Conservation (phyloP, 306 rosid species). For the Quercus wislizeni region DNA sequence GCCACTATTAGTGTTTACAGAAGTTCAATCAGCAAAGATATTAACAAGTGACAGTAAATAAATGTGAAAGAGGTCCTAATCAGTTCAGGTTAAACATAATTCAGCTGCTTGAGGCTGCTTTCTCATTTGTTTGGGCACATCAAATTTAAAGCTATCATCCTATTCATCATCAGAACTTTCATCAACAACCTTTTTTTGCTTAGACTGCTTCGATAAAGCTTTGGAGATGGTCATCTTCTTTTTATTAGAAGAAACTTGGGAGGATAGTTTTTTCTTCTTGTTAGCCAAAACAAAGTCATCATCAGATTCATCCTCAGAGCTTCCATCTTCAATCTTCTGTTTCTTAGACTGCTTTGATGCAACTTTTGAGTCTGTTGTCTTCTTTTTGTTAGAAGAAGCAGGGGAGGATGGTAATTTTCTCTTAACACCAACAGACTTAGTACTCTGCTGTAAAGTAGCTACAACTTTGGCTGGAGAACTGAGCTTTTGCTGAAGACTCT, state of each 20-base stretch:
- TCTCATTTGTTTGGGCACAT: not conserved
- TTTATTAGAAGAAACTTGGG: constrained; percentile 31
- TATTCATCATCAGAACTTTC: constrained; percentile 47
- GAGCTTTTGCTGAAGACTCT: constrained; percentile 37
- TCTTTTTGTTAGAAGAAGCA: constrained; percentile 37
- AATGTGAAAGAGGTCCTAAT: not conserved
- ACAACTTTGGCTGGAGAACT: constrained; percentile 48
- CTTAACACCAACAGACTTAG: constrained; percentile 43
- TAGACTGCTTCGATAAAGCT: constrained; percentile 36
- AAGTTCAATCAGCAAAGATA: not conserved
- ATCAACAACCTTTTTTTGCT: constrained; percentile 39
- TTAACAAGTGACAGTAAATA: not conserved
- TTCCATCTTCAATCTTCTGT: constrained; percentile 39
- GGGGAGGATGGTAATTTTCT: constrained; percentile 33
- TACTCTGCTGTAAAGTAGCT: constrained; percentile 32
- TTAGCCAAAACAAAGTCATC: constrained; percentile 32
- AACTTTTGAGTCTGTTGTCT: constrained; percentile 25
- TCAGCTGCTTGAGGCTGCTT: constrained; percentile 51
- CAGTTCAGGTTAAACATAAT: not conserved
- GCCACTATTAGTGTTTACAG: constrained; percentile 3
- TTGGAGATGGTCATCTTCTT: constrained; percentile 34
- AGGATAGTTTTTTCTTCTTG: constrained; percentile 36
- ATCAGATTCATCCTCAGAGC: constrained; percentile 51
- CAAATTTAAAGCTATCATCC: constrained; percentile 36
- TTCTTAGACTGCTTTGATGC: constrained; percentile 49